Evolutionary conservation across 2,329 filamentous ascomycete species (phyloP), one percentile per base, ranked within the genome.

Genomic region (Phaeosphaeria sp.): DNA sequence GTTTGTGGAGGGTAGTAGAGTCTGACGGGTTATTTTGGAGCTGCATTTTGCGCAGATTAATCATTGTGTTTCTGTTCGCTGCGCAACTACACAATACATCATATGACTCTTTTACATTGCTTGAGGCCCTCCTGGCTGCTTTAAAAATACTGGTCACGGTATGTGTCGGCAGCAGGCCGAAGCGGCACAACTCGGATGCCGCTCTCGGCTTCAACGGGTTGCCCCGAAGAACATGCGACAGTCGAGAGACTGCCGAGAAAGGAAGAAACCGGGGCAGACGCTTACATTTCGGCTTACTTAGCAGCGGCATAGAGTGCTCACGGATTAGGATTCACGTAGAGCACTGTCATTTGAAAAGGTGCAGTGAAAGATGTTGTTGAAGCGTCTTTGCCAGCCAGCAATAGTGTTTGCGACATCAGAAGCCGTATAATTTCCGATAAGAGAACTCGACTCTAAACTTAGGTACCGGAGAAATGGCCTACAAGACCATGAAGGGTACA

Each of bases 131-230:
- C 30, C 30, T 6, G 30, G 11, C 3, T 13, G 13, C 9, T 13
- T 36, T 15, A 36, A 36, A 36, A 13, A 15, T 11, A 3, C 30
- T 36, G 30, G 30, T 15, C 18, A 11, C 48, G 49, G 49, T 39
- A 18, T 17, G 17, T 15, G 15, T 42, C 66, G 61, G 64, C 65
- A 53, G 44, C n/a, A 48, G 27, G 36, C 36, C 36, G 36, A 39
- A 36, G 47, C 47, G 55, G 52, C 59, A 52, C 44, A 55, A 41
- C 22, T 25, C 17, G 61, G 65, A 72, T 69, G 68, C 69, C 69
- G 69, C 56, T 63, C 56, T 63, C 69, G 52, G 64, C 53, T 56
- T 39, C 44, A 53, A 30, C 51, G 51, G 52, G 58, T 52, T 50
- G 30, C 20, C 21, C 63, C 62, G 62, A 63, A 56, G 22, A 62